Conservation (phyloP, 805 yeast genomes). For the Debaryomyces tyrocola region DNA sequence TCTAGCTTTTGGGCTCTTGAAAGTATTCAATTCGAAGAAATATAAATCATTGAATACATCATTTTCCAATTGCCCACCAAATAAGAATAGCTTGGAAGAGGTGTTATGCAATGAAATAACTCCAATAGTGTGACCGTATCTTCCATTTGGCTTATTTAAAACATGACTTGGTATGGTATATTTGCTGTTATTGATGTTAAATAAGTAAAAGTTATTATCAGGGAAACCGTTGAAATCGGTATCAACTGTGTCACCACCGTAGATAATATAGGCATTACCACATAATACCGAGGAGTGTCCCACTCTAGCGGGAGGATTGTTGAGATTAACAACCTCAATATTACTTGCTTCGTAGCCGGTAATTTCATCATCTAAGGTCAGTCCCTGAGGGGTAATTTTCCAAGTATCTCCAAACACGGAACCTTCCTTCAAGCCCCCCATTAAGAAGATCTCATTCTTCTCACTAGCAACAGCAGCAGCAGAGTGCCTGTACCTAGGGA, state of each 20-base stretch:
- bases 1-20: slow-evolving; percentile 76
- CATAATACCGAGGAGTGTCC: slow-evolving; percentile 92
- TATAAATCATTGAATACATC: slow-evolving; percentile 82
- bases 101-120: slow-evolving; percentile 56
- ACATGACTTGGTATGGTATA: slow-evolving; percentile 47
- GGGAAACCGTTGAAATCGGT: slow-evolving; percentile 73
- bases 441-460: slow-evolving; percentile 76
- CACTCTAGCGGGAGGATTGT: slow-evolving; percentile 92
- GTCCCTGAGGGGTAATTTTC: slow-evolving; percentile 62
- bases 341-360: slow-evolving; percentile 29
- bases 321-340: slow-evolving; percentile 56
- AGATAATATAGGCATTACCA: slow-evolving; percentile 92
- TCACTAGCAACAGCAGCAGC: slow-evolving; percentile 77
- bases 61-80: slow-evolving; percentile 92
- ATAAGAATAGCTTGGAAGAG: slow-evolving; percentile 65
- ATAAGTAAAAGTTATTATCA: slow-evolving; percentile 86
- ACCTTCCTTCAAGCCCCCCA: slow-evolving; percentile 94
- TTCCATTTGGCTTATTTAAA: slow-evolving; percentile 72
- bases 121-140: slow-evolving; percentile 91
- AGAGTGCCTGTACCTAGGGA: slow-evolving; percentile 93
- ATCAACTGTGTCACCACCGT: slow-evolving; percentile 94
- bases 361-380: slow-evolving; percentile 17
- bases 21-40: slow-evolving; percentile 82
- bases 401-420: slow-evolving; percentile 95
- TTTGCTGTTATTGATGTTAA: slow-evolving; percentile 55